Base-by-base conservation (phyloP, 1,284 basidiomycete genomes). In the Trichosporon faecale region DNA sequence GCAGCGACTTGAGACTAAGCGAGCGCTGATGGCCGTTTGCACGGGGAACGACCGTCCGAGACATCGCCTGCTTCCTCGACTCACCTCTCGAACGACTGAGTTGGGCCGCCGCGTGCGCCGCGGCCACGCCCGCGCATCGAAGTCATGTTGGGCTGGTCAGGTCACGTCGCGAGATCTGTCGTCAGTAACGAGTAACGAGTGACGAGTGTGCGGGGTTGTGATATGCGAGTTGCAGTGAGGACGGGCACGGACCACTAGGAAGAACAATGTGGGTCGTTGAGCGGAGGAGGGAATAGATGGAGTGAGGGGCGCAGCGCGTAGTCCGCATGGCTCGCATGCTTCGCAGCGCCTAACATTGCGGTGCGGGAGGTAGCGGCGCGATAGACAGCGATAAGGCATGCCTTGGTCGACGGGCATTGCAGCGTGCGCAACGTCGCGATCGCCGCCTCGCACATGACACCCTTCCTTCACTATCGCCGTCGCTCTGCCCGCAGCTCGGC, bases 111-210 rank as follows among this genome's bases (percentile, higher is more conserved):
- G 37, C 73, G 66, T 60, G 69, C 72, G 64, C 70, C 69, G 64
- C 72, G 69, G 35, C 72, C 72, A 35, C 72, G 72, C 66, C 72
- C 70, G 66, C 72, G 70, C 68, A 70, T 71, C 72, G 72, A 73
- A 35, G 69, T 71, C 72, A 73, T 69, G 31, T 63, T 57, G 64
- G 65, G 21, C 33, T 46, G 66, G 66, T 70, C 57, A 61, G 57
- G 18, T 61, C 57, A 61, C 57, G 57, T 61, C 57, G 57, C 57
- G 25, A 31, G 29, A 61, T 61, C 57, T 61, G 57, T 6, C 7
- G 29, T 60, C 14, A 8, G 55, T 21, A 25, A 23, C 16, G 55
- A 60, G 25, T 25, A 9, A 57, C 55, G 3, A 18, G 40, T 9
- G n/a, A n/a, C n/a, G n/a, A n/a, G n/a, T n/a, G n/a, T n/a, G n/a